Conservation (phyloP, 2,329 filamentous ascomycete genomes). For the Zasmidium angulare region DNA sequence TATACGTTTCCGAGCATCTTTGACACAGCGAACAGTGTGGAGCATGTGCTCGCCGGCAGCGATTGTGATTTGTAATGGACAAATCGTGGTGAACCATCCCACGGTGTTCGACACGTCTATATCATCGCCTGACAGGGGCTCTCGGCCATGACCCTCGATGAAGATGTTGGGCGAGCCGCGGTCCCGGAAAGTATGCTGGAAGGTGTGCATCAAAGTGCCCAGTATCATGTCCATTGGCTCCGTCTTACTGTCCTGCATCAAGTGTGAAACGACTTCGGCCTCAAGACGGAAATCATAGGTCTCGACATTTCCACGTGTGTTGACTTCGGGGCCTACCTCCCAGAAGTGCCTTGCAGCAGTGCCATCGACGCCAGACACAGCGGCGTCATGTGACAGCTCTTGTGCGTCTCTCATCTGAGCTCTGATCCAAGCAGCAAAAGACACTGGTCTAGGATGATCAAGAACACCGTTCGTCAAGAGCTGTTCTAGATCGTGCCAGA, state of each 20-base stretch:
- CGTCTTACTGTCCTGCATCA: not conserved
- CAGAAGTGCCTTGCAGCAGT: too few species aligned
- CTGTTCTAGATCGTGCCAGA: not conserved
- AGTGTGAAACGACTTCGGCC: not conserved
- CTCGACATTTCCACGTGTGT: not conserved
- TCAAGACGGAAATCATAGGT: not conserved
- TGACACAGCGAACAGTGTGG: not conserved
- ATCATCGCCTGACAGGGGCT: not conserved
- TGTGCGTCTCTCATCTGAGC: too few species aligned
- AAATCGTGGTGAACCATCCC: not conserved
- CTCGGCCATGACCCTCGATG: not conserved
- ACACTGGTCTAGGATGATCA: not conserved
- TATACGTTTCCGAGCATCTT: not conserved
- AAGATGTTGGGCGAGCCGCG: not conserved
- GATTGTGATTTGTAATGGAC: not conserved
- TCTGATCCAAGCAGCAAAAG: not conserved
- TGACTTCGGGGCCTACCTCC: not conserved
- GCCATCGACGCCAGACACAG: not conserved
- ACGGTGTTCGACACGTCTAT: not conserved
- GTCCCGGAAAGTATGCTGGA: not conserved
- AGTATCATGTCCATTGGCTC: not conserved
- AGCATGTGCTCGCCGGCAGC: not conserved
- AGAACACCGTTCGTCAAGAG: not conserved
- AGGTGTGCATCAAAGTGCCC: not conserved
- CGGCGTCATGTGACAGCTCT: too few species aligned